Base-by-base conservation (phyloP, 2,329 filamentous ascomycete species). In the Bipolaris zeicola region DNA sequence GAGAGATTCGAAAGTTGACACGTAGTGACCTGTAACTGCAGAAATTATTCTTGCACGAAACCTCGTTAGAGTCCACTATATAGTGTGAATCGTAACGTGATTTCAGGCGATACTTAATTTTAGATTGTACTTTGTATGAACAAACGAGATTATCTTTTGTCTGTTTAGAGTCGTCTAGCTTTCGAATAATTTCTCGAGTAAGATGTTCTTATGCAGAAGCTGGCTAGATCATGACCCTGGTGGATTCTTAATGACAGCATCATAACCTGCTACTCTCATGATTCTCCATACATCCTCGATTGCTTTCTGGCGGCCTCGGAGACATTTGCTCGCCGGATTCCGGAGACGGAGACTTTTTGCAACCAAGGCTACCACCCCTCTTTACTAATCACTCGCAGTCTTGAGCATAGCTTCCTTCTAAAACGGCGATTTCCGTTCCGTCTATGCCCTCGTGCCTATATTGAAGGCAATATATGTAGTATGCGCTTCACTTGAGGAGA, bases 401-500 rank as follows among this genome's bases (percentile, higher is more conserved):
- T 31, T 8, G 48, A 28, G 20, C 3, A 48, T 43, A 44, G 44
- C 26, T 44, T 34, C 5, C 7, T 13, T 28, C 44, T 39, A 49
- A 44, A 48, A 37, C 38, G 11, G n/a, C 5, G 1, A 20, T 16
- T 13, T 24, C n/a, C 18, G 14, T 33, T 8, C 44, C n/a, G 7
- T 11, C 13, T 10, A 6, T 7, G 7, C 8, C 39, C 24, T 54
- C 39, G 55, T 57, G n/a, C 50, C 55, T 54, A 57, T 57, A 57
- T 50, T 22, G 28, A 54, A 50, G 38, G 31, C 52, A 42, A 20
- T 57, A 57, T 57, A 57, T 36, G 55, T 57, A 46, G 50, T 45
- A 49, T 51, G 33, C 24, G 45, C 45, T 26, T 57, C 45, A 50
- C 22, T 42, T 8, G 16, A 45, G 10, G 13, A 44, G 38, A 48